A percentile compares a stretch with the other conserved stretches of the same genome.
phyloP scores from a whole-genome alignment of 164 flowering plant species.

The Annona cherimola region DNA sequence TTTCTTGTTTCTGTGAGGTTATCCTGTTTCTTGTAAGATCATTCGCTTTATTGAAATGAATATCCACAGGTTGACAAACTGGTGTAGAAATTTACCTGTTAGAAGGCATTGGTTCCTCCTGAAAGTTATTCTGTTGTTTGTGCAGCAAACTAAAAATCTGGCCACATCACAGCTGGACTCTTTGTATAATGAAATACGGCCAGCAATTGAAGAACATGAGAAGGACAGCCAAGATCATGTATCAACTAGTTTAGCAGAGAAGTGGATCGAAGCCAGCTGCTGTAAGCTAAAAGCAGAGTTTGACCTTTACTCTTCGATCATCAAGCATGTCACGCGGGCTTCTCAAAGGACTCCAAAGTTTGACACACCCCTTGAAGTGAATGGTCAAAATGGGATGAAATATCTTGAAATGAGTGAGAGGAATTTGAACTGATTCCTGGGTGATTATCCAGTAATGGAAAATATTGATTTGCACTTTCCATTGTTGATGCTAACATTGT shows the following conservation, averaged over 20 bases:
- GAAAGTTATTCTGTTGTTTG: not conserved
- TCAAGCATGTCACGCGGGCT: conserved; percentile 49
- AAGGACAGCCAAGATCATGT: conserved; percentile 84
- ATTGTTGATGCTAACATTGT: too few relatives aligned
- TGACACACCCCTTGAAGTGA: not conserved
- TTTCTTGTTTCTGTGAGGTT: too few relatives aligned
- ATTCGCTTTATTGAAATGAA: not conserved
- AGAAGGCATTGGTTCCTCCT: not conserved
- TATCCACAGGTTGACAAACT: not conserved
- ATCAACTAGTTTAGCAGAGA: conserved; percentile 71
- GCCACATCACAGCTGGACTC: conserved; percentile 48
- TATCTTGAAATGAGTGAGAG: not conserved
- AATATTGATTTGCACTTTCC: too few relatives aligned
- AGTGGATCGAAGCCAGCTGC: conserved; percentile 85
- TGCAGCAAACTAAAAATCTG: conserved; percentile 57
- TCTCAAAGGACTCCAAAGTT: conserved; percentile 13
- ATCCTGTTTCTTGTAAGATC: too few relatives aligned
- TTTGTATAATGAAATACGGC: conserved; percentile 73
- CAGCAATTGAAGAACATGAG: conserved; percentile 83
- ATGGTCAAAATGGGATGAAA: not conserved
- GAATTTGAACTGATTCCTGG: not conserved
- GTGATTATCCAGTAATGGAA: too few relatives aligned
- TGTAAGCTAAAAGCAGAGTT: conserved; percentile 70
- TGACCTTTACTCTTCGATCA: conserved; percentile 49
- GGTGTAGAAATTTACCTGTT: too few relatives aligned